phyloP scores from a whole-genome alignment of 108 stramenopile genomes.

The Fistulifera pelliculosa region DNA sequence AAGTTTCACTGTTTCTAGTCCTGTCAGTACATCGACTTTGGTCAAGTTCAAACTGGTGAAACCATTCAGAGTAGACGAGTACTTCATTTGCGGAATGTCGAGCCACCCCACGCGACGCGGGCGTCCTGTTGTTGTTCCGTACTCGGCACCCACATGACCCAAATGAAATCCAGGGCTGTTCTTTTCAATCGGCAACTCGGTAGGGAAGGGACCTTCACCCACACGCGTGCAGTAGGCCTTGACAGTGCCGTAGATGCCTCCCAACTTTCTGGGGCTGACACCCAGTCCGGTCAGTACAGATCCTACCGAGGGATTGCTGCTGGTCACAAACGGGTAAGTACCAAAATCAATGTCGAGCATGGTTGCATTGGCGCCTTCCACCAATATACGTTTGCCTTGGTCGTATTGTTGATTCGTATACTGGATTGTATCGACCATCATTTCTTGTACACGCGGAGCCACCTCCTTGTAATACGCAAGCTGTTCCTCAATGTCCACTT shows the following conservation, averaged over 20 bases:
- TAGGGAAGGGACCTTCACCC: constrained; percentile 99
- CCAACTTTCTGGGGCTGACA: constrained; percentile 87
- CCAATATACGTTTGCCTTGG: constrained; percentile 87
- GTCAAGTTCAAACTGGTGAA: constrained; percentile 95
- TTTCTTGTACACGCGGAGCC: constrained; percentile 46
- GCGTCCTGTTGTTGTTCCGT: constrained; percentile 95
- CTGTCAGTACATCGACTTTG: constrained; percentile 97
- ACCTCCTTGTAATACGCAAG: constrained; percentile 83
- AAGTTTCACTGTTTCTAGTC: constrained; percentile 73
- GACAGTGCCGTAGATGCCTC: constrained; percentile 92
- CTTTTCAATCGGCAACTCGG: constrained; percentile 72
- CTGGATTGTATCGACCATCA: constrained; percentile 91
- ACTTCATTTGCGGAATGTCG: constrained; percentile 94
- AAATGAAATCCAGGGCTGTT: constrained; percentile 73
- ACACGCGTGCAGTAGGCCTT: constrained; percentile 99
- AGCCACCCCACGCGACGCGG: constrained; percentile 96
- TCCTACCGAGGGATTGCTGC: constrained; percentile 91
- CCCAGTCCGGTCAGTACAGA: constrained; percentile 96
- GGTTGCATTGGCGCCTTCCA: constrained; percentile 99
- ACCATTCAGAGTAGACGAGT: constrained; percentile 90
- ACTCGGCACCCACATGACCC: constrained; percentile 87
- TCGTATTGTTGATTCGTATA: constrained; percentile 77
- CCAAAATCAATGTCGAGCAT: constrained; percentile 99
- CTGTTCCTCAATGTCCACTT: constrained; percentile 87
- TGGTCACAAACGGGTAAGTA: constrained; percentile 98